Conservation (phyloP, 176 grass and related monocot genomes). For the Ananas comosus region DNA sequence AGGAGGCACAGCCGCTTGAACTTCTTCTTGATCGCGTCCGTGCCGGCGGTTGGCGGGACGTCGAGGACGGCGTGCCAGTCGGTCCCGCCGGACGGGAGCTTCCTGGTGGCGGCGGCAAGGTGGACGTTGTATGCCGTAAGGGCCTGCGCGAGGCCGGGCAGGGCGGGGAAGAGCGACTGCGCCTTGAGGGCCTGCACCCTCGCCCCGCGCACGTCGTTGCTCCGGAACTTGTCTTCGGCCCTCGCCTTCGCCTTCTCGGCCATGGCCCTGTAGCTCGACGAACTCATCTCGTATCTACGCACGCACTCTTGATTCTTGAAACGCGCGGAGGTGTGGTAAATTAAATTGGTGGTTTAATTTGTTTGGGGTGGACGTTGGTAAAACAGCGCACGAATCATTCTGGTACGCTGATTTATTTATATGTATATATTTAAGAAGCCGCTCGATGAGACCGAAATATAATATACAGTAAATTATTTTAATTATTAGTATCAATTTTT, state of each 20-base stretch:
- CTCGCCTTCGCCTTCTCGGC: background rate
- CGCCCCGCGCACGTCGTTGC: background rate
- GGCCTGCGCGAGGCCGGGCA: background rate
- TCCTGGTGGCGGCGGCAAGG: background rate
- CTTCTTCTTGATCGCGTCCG: background rate
- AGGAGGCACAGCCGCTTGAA: constrained; percentile 13
- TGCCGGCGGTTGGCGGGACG: background rate
- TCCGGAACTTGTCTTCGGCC: background rate
- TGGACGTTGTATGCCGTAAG: constrained; percentile 25
- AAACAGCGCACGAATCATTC: too few relatives aligned
- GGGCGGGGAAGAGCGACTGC: background rate
- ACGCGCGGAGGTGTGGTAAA: too few relatives aligned
- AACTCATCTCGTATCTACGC: too few relatives aligned
- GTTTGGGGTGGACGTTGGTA: too few relatives aligned
- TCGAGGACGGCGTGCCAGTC: constrained; percentile 21
- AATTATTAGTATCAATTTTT: too few relatives aligned
- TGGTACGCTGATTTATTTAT: too few relatives aligned
- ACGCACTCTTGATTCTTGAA: too few relatives aligned
- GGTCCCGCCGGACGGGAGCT: background rate
- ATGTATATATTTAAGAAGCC: too few relatives aligned
- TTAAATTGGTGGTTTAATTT: too few relatives aligned
- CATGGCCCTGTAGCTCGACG: background rate
- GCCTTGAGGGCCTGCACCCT: background rate
- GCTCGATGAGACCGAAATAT: too few relatives aligned
- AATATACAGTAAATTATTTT: too few relatives aligned